These are phyloP conservation scores for Nemania sp. DNA, from an alignment of 2,329 filamentous ascomycete genomes.

Conservation along the genomic window DNA sequence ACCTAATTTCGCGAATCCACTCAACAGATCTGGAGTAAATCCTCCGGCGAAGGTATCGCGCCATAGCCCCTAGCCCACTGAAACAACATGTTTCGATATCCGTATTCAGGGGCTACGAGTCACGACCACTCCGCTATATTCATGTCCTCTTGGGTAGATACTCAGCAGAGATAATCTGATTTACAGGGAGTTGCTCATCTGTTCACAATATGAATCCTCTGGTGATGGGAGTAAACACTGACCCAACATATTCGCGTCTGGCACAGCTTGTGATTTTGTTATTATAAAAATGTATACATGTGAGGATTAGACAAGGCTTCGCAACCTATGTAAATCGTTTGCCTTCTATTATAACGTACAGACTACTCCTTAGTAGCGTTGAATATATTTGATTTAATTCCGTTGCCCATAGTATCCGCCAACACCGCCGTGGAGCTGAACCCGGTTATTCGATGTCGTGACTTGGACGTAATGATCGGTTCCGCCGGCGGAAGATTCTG, in stretches of 20 bases:
- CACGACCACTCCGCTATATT: background rate
- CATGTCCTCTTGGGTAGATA: background rate
- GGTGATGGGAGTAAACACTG: background rate
- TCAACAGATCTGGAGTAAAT: constrained; percentile 5
- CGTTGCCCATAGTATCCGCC: constrained; percentile 37
- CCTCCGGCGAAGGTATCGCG: constrained; percentile 1
- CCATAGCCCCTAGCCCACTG: constrained; percentile 1
- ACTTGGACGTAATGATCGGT: constrained; percentile 41
- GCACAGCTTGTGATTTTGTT: background rate
- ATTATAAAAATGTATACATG: background rate
- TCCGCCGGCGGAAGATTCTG: constrained; percentile 30
- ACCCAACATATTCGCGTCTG: background rate
- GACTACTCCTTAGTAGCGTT: background rate
- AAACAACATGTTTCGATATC: constrained; percentile 6
- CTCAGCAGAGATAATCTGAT: background rate
- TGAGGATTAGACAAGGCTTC: background rate
- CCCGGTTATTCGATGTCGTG: constrained; percentile 39
- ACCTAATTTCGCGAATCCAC: background rate
- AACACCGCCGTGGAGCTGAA: constrained; percentile 36
- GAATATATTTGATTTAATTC: constrained; percentile 10
- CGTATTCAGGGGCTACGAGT: constrained; percentile 6
- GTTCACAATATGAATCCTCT: background rate
- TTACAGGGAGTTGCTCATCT: background rate
- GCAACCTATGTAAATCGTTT: background rate
- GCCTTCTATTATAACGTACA: constrained; percentile 16